phyloP scores from a whole-genome alignment of 805 yeast genomes.

The Monosporozyma solicola region DNA sequence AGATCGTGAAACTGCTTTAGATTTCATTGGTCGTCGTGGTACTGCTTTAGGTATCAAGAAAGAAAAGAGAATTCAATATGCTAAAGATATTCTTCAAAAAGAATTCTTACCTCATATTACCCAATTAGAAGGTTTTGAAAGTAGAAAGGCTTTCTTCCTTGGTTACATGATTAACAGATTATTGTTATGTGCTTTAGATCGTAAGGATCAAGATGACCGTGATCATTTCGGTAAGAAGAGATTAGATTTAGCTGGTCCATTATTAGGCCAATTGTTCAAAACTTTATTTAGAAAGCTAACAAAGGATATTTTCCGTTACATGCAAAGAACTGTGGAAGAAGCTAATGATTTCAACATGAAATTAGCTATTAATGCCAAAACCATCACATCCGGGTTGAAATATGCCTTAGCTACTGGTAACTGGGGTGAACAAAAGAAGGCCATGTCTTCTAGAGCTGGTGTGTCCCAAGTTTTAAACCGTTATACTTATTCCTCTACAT shows the following conservation, averaged over 20 bases:
- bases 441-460: constrained; percentile 98
- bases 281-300: constrained; percentile 88
- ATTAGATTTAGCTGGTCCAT: constrained; percentile 96
- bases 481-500: constrained; percentile 96
- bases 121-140: constrained; percentile 93
- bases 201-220: constrained; percentile 98
- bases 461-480: constrained; percentile 97
- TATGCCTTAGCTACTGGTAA: constrained; percentile 98
- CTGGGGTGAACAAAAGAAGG: constrained; percentile 99
- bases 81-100: constrained; percentile 91
- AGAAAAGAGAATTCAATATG: constrained; percentile 97
- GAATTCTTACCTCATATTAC: constrained; percentile 96
- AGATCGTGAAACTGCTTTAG: constrained; percentile 95
- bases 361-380: constrained; percentile 92
- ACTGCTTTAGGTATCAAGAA: constrained; percentile 92
- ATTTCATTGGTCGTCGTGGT: constrained; percentile 97
- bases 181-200: constrained; percentile 88
- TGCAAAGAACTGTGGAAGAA: constrained; percentile 98
- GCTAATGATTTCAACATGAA: constrained; percentile 95
- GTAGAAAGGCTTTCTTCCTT: constrained; percentile 91
- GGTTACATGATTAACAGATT: constrained; percentile 97
- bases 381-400: constrained; percentile 94
- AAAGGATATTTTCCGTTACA: constrained; percentile 92
- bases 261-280: constrained; percentile 91
- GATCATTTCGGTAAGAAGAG: constrained; percentile 99